Evolutionary conservation across 176 grass and related monocot species (phyloP).

Genomic region (Rhynchospora pubera): DNA sequence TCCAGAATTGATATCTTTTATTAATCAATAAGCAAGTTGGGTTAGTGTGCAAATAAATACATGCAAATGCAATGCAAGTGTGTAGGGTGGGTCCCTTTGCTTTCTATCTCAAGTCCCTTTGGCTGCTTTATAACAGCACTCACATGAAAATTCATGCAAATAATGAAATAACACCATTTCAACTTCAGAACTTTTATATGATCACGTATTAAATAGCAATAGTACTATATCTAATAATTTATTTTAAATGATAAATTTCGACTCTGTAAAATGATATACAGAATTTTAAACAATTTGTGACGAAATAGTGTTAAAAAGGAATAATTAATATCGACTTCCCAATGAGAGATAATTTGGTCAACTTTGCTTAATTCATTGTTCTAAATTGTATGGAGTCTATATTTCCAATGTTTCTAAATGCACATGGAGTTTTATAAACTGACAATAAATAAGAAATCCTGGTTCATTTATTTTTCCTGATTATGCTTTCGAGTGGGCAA

Average conservation of each 20-base stretch:
- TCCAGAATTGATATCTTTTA: conserved; percentile 1
- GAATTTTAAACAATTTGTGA: neutral
- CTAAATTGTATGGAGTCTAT: neutral
- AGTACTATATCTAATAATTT: neutral
- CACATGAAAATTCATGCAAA: conserved; percentile 3
- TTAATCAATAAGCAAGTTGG: neutral
- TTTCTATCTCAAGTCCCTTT: neutral
- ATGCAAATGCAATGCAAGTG: neutral
- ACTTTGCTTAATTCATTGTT: neutral
- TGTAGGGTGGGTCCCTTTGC: neutral
- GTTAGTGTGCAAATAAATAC: conserved; percentile 5
- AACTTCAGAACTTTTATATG: neutral
- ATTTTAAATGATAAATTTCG: neutral
- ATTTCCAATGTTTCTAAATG: neutral
- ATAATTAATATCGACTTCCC: neutral
- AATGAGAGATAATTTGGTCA: neutral
- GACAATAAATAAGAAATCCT: neutral
- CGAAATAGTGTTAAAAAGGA: neutral
- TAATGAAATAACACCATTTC: neutral
- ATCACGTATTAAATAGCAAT: neutral
- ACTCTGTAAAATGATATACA: neutral
- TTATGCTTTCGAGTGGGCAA: neutral
- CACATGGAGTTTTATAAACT: neutral
- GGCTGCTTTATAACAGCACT: neutral
- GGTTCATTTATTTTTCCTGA: neutral